Evolutionary conservation across 2,329 filamentous ascomycete species (phyloP).

Genomic region (Colletotrichum sp.): DNA sequence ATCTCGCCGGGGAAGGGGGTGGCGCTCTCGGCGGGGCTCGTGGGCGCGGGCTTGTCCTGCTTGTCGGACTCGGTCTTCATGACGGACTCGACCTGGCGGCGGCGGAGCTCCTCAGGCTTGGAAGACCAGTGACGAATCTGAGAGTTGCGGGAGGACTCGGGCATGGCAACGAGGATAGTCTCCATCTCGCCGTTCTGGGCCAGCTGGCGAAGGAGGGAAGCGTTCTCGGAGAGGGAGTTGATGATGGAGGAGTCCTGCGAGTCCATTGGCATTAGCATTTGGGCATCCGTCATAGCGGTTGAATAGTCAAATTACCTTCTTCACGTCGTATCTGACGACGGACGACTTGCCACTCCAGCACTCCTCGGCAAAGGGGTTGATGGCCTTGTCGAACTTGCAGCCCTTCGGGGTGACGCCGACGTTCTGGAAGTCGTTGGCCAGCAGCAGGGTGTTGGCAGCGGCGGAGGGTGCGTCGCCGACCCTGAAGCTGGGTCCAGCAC

Average conservation of each 20-base stretch:
- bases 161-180: constrained; percentile 61
- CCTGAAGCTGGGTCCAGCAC: constrained; percentile 51
- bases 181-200: constrained; percentile 58
- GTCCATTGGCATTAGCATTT: neutral
- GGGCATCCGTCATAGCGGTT: neutral
- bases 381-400: constrained; percentile 43
- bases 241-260: constrained; percentile 38
- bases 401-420: constrained; percentile 38
- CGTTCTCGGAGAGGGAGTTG: constrained; percentile 45
- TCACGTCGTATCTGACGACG: constrained; percentile 47
- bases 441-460: constrained; percentile 45
- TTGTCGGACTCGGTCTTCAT: constrained; percentile 36
- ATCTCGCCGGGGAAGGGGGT: constrained; percentile 39
- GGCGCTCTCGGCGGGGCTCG: constrained; percentile 19
- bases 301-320: constrained; percentile 39
- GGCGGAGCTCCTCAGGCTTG: constrained; percentile 47
- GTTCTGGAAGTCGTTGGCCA: constrained; percentile 45
- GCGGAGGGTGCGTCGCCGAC: constrained; percentile 51
- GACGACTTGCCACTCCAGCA: constrained; percentile 52
- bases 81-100: constrained; percentile 54
- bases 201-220: constrained; percentile 50
- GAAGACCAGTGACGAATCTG: constrained; percentile 45
- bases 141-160: constrained; percentile 45
- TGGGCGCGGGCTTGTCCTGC: constrained; percentile 22
- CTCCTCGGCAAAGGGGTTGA: constrained; percentile 45